phyloP scores from a whole-genome alignment of 1,284 basidiomycete genomes.

The Cutaneotrichosporon sp. region DNA sequence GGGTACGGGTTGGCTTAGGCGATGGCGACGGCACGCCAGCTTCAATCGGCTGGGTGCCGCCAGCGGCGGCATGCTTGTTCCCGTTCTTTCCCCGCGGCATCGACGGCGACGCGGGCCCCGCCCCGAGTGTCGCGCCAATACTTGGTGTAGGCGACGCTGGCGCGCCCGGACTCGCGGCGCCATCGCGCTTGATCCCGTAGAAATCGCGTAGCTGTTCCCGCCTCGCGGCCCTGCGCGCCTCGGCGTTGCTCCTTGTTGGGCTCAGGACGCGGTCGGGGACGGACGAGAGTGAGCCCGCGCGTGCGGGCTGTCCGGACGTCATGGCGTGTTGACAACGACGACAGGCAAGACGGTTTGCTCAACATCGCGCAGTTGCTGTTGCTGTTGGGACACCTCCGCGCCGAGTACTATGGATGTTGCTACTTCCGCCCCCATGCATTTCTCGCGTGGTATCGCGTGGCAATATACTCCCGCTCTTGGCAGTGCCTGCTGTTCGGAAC shows the following conservation, averaged over 20 bases:
- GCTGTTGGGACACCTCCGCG: too few species aligned
- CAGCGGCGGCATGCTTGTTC: conserved; percentile 27
- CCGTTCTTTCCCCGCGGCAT: conserved; percentile 39
- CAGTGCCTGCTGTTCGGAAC: background rate
- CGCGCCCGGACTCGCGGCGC: background rate
- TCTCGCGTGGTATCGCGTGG: too few species aligned
- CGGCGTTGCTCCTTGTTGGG: conserved; percentile 5
- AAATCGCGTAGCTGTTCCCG: conserved; percentile 41
- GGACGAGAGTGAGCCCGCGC: background rate
- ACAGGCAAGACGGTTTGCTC: too few species aligned
- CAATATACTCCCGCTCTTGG: background rate
- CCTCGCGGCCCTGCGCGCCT: conserved; percentile 28
- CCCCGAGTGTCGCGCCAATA: conserved; percentile 1
- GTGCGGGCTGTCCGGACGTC: background rate
- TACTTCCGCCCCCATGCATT: too few species aligned
- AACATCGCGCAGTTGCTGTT: too few species aligned
- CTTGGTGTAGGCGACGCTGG: background rate
- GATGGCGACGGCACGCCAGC: too few species aligned
- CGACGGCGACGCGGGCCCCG: conserved; percentile 30
- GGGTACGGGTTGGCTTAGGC: background rate
- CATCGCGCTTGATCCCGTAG: conserved; percentile 28
- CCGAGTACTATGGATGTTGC: too few species aligned
- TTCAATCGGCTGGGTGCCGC: too few species aligned
- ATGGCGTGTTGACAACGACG: background rate
- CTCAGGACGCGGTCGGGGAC: conserved; percentile 15